phyloP scores from a whole-genome alignment of 1,284 basidiomycete genomes.

The Rugosomyces carneus region DNA sequence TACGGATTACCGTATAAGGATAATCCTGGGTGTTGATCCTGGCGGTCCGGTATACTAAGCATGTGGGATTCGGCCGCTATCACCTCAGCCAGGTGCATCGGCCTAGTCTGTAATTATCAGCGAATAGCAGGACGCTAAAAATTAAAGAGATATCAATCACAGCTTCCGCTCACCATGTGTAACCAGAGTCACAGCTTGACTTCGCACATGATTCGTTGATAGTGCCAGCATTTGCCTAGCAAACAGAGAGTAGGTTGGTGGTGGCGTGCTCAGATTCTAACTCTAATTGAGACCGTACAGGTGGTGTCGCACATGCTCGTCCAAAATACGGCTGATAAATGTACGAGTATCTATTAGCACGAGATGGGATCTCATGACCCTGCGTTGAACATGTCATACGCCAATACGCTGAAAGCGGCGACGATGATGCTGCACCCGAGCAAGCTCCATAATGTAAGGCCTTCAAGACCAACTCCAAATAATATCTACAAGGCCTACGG shows the following conservation, averaged over 20 bases:
- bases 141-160: neutral
- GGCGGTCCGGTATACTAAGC: neutral
- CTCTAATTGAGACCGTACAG: neutral
- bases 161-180: neutral
- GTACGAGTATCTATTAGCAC: neutral
- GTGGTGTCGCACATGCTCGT: neutral
- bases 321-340: neutral
- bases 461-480: slow-evolving; percentile 50
- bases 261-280: neutral
- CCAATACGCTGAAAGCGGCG: slow-evolving; percentile 66
- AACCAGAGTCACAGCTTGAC: neutral
- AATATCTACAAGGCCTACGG: slow-evolving; percentile 26
- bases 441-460: slow-evolving; percentile 58
- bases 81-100: neutral
- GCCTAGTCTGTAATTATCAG: neutral
- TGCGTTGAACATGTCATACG: slow-evolving; percentile 53
- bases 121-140: neutral
- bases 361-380: slow-evolving; percentile 3
- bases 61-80: neutral
- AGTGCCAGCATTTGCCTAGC: neutral
- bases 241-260: neutral
- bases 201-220: neutral
- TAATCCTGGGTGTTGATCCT: neutral
- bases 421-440: slow-evolving; percentile 67
- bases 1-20: neutral